These are phyloP conservation scores for Clohesyomyces aquaticus DNA, from an alignment of 495 filamentous ascomycete genomes.

Conservation along the genomic window DNA sequence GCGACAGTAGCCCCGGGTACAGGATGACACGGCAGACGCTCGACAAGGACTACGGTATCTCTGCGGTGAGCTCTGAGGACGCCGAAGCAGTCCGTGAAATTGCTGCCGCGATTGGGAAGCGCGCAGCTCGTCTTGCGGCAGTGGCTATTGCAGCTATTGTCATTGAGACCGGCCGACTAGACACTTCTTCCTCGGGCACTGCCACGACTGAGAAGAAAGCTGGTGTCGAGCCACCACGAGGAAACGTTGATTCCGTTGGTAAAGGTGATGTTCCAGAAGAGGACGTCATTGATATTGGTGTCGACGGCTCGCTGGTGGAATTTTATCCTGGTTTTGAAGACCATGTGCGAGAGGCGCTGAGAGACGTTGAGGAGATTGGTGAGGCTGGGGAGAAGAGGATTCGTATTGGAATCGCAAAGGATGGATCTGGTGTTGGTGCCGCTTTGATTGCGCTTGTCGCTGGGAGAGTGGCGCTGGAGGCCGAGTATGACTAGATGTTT, in stretches of 20 bases:
- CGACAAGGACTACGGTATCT: slow-evolving; percentile 71
- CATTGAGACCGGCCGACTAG: slow-evolving; percentile 70
- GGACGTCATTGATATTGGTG: slow-evolving; percentile 81
- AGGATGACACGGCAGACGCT: slow-evolving; percentile 73
- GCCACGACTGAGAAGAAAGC: slow-evolving; percentile 38
- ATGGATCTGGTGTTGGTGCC: slow-evolving; percentile 89
- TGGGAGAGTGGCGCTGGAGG: slow-evolving; percentile 27
- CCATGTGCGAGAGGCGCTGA: slow-evolving; percentile 74
- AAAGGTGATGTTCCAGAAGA: slow-evolving; percentile 46
- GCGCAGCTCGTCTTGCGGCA: slow-evolving; percentile 85
- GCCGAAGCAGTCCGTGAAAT: slow-evolving; percentile 80
- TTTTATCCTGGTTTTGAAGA: slow-evolving; percentile 88
- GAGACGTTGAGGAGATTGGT: slow-evolving; percentile 72
- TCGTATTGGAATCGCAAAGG: slow-evolving; percentile 90
- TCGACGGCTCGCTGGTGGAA: slow-evolving; percentile 88
- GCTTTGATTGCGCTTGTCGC: slow-evolving; percentile 85
- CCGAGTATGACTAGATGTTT: no score
- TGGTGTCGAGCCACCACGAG: slow-evolving; percentile 20
- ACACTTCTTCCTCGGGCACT: slow-evolving; percentile 41
- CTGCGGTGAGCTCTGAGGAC: slow-evolving; percentile 71
- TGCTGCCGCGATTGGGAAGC: slow-evolving; percentile 80
- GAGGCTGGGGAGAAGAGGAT: slow-evolving; percentile 73
- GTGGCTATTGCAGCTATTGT: slow-evolving; percentile 84
- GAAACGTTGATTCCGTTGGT: slow-evolving; percentile 9
- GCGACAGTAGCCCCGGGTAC: slow-evolving; percentile 68